A percentile compares a stretch with the other conserved stretches of the same genome.
phyloP scores from a whole-genome alignment of 306 rosid species.

The Medicago truncatula region DNA sequence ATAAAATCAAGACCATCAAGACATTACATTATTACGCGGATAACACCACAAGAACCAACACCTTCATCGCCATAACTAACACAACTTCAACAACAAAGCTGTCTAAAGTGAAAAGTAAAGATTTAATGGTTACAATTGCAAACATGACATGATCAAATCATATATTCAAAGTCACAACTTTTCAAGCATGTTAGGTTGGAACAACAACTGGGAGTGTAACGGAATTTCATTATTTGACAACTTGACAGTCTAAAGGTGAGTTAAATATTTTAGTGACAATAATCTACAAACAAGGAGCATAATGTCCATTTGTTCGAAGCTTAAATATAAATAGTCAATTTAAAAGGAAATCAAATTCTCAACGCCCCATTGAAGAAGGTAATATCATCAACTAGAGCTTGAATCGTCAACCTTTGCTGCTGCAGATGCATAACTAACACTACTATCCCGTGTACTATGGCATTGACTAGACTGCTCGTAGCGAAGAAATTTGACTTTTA shows the following conservation, averaged over 20 bases:
- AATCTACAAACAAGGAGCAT: constrained; percentile 42
- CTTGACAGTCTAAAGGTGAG: constrained; percentile 21
- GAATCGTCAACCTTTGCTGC: constrained; percentile 79
- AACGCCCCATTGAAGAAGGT: constrained; percentile 26
- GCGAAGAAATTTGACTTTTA: constrained; percentile 78
- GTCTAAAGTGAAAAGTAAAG: background rate
- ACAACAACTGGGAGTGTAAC: background rate
- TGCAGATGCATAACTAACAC: constrained; percentile 98
- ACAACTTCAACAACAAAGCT: constrained; percentile 7
- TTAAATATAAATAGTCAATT: constrained; percentile 39
- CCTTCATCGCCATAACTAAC: background rate
- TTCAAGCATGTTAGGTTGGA: constrained; percentile 28
- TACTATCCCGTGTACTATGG: constrained; percentile 79
- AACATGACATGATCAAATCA: constrained; percentile 27
- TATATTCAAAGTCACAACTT: constrained; percentile 25
- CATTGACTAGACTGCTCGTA: constrained; percentile 96
- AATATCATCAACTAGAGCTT: constrained; percentile 49
- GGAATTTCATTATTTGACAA: constrained; percentile 43
- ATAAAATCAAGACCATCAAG: background rate
- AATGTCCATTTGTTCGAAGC: constrained; percentile 27
- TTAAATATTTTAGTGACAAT: constrained; percentile 37
- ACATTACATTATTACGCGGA: background rate
- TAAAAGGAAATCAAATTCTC: constrained; percentile 42
- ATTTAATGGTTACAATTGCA: background rate
- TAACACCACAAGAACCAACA: background rate